phyloP scores from a whole-genome alignment of 1,284 basidiomycete genomes.

The Pseudozyma pruni region DNA sequence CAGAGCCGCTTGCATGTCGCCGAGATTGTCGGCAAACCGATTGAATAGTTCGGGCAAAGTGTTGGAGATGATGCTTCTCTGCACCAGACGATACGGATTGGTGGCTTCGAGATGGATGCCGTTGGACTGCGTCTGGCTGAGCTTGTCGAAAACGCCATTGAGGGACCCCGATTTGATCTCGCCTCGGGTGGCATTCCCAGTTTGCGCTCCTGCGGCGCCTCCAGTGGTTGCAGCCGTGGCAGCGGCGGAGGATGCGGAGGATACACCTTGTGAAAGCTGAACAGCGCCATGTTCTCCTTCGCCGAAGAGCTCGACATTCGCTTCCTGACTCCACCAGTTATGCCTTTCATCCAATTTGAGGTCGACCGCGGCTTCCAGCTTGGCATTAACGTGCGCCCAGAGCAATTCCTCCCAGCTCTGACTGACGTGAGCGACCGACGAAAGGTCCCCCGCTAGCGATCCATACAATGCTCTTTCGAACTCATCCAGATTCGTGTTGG shows the following conservation, averaged over 20 bases:
- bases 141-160: slow-evolving; percentile 57
- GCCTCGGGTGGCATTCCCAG: slow-evolving; percentile 1
- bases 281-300: slow-evolving; percentile 52
- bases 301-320: slow-evolving; percentile 35
- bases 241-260: slow-evolving; percentile 17
- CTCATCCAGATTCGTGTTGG: slow-evolving; percentile 74
- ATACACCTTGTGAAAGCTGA: slow-evolving; percentile 37
- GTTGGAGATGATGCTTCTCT: slow-evolving; percentile 85
- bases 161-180: slow-evolving; percentile 35
- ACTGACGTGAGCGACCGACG: slow-evolving; percentile 79
- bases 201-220: slow-evolving; percentile 5
- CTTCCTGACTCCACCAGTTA: slow-evolving; percentile 69
- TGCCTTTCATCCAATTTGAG: slow-evolving; percentile 68
- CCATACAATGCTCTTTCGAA: slow-evolving; percentile 88
- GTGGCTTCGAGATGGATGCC: slow-evolving; percentile 70
- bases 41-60: slow-evolving; percentile 71
- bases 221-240: slow-evolving; percentile 15
- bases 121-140: slow-evolving; percentile 56
- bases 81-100: slow-evolving; percentile 86
- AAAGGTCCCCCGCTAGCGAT: slow-evolving; percentile 84
- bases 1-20: slow-evolving; percentile 48
- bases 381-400: slow-evolving; percentile 87
- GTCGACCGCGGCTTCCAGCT: slow-evolving; percentile 83
- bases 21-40: slow-evolving; percentile 55
- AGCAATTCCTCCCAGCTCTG: slow-evolving; percentile 89